Evolutionary conservation across 768 basidiomycete species (phyloP), one percentile per base, ranked within the genome.

Genomic region (Mycena vulgaris): DNA sequence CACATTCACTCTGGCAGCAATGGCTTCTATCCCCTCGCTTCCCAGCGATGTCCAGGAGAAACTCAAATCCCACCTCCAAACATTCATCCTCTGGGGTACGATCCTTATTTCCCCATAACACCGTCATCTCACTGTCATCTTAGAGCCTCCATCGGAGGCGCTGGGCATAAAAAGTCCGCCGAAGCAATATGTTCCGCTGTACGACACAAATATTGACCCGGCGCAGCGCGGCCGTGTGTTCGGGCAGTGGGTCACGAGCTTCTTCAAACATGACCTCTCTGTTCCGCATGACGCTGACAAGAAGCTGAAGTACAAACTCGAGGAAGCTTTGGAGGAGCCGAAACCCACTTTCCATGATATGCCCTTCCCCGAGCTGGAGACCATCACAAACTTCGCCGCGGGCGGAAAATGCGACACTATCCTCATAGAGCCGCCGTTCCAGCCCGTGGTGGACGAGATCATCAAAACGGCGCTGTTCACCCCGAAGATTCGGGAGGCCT

Each of bases 41-140:
- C 63, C 75, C 5, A 51, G 64, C 5, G 65, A 71, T 0, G 65
- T 65, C 31, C 42, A 61, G 30, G 31, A 60, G 5, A 42, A 71
- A 3, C 57, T 81, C 25, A 57, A 58, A 16, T 28, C 48, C 2
- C 73, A 74, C 40, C 59, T 81, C 47, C 69, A 75, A n/a, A 66
- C 75, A 8, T 30, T 77, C 55, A 73, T 81, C 19, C 37, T 79
- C 5, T 76, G 75, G 49, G 79, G 80, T 81, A 58, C 23, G 74
- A 51, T 57, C 13, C 28, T 0, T 49, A 17, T n/a, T 37, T 61
- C 35, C 45, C 21, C 35, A 11, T 13, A 6, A 17, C 0, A 37
- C 21, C 2, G 3, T 25, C 39, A 25, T 63, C 31, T 47, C 1
- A 71, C 40, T 7, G 21, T 63, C 35, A 27, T 25, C 28, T 5